Percentiles rank a stretch among this genome's conserved stretches.
Evolutionary conservation across 2,329 filamentous ascomycete species (phyloP).

Genomic region (Aureobasidium sp.): DNA sequence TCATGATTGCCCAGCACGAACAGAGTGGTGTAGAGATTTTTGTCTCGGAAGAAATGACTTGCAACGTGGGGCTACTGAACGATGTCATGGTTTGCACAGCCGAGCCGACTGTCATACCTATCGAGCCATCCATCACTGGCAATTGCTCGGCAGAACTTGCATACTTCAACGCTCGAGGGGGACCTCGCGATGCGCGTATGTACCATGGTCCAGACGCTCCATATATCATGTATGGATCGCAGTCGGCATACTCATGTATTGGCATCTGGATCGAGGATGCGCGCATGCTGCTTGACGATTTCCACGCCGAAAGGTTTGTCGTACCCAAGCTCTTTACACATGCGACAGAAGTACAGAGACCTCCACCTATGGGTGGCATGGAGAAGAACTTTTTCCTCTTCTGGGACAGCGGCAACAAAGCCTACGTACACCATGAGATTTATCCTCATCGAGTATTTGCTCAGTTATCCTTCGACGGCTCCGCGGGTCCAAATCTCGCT

Average conservation of each 20-base stretch:
- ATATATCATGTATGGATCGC: conserved; percentile 48
- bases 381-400: conserved; percentile 59
- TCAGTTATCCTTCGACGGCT: conserved; percentile 37
- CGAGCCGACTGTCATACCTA: conserved; percentile 36
- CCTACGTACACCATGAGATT: conserved; percentile 49
- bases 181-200: conserved; percentile 52
- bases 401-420: conserved; percentile 42
- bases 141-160: conserved; percentile 40
- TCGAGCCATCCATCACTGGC: conserved; percentile 37
- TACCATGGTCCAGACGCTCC: conserved; percentile 47
- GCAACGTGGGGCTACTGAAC: conserved; percentile 41
- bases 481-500: conserved; percentile 41
- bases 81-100: conserved; percentile 37
- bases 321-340: conserved; percentile 29
- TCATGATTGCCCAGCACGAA: conserved; percentile 44
- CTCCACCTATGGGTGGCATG: conserved; percentile 35
- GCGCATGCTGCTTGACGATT: conserved; percentile 37
- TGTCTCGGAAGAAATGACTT: conserved; percentile 25
- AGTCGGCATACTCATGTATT: conserved; percentile 47
- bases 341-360: conserved; percentile 46
- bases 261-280: conserved; percentile 51
- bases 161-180: conserved; percentile 39
- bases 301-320: conserved; percentile 18
- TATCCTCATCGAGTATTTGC: conserved; percentile 44
- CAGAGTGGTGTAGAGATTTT: conserved; percentile 32